Percentiles rank a stretch among this genome's conserved stretches.
These are phyloP conservation scores for Nitzschia palea DNA, from an alignment of 108 stramenopile species.

Conservation along the genomic window DNA sequence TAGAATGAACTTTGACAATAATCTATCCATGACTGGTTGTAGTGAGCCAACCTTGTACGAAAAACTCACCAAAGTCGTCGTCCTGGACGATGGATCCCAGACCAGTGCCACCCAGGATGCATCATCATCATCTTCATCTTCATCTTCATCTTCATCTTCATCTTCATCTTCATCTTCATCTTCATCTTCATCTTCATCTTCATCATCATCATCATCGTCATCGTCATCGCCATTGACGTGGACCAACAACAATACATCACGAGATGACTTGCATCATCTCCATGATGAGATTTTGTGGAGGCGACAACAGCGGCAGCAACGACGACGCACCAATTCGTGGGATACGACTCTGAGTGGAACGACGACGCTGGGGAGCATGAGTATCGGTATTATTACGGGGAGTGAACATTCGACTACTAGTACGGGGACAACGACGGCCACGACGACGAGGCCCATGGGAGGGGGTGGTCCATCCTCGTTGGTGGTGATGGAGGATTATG, in stretches of 20 bases:
- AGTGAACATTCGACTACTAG: no score
- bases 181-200: background rate
- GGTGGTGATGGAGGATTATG: no score
- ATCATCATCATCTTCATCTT: background rate
- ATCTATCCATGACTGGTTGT: background rate
- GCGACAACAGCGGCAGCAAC: background rate
- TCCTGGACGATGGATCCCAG: background rate
- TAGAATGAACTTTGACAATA: background rate
- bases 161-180: background rate
- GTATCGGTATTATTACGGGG: no score
- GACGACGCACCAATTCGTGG: background rate
- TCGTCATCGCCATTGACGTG: background rate
- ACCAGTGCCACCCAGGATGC: background rate
- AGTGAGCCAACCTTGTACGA: background rate
- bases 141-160: background rate
- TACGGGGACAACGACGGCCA: background rate
- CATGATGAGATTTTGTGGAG: background rate
- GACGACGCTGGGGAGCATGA: no score
- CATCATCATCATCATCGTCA: background rate
- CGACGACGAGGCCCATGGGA: background rate
- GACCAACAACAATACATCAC: background rate
- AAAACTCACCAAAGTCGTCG: background rate
- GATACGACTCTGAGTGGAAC: no score
- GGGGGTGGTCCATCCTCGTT: no score
- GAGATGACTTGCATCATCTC: background rate